Conservation (phyloP, 345 rosid genomes). For the Arabidopsis arenosa region DNA sequence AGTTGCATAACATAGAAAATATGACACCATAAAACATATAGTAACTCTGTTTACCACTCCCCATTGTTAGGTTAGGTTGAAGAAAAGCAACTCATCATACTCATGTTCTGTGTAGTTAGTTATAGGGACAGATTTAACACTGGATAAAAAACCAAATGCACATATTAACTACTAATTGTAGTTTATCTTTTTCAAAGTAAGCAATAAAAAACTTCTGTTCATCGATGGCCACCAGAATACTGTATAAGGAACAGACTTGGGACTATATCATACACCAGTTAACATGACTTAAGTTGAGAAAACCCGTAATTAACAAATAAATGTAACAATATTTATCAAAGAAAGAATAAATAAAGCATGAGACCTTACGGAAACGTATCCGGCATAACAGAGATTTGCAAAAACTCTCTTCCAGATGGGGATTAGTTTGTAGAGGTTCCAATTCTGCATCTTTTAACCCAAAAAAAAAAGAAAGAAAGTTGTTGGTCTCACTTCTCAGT, state of each 20-base stretch:
- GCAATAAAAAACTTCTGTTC: background rate
- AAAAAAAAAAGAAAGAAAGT: background rate
- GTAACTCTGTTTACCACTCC: constrained; percentile 17
- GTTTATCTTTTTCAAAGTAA: background rate
- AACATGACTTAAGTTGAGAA: constrained; percentile 27
- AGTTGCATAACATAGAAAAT: background rate
- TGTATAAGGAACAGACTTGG: constrained; percentile 3
- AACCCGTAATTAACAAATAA: background rate
- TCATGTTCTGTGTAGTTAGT: background rate
- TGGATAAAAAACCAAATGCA: background rate
- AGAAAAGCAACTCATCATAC: constrained; percentile 14
- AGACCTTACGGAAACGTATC: constrained; percentile 99
- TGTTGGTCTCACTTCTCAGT: constrained; percentile 12
- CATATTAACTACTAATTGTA: constrained; percentile 5
- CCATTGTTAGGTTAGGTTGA: background rate
- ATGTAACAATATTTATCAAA: constrained; percentile 21
- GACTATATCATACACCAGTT: constrained; percentile 15
- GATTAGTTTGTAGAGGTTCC: constrained; percentile 79
- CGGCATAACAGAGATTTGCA: constrained; percentile 94
- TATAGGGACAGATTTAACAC: background rate
- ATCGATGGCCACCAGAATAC: constrained; percentile 1
- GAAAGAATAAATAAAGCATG: constrained; percentile 57
- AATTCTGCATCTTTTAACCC: constrained; percentile 60
- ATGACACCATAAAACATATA: background rate
- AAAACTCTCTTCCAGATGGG: constrained; percentile 78